Conservation (phyloP, 2,329 filamentous ascomycete species). For the Corinectria fuckeliana region DNA sequence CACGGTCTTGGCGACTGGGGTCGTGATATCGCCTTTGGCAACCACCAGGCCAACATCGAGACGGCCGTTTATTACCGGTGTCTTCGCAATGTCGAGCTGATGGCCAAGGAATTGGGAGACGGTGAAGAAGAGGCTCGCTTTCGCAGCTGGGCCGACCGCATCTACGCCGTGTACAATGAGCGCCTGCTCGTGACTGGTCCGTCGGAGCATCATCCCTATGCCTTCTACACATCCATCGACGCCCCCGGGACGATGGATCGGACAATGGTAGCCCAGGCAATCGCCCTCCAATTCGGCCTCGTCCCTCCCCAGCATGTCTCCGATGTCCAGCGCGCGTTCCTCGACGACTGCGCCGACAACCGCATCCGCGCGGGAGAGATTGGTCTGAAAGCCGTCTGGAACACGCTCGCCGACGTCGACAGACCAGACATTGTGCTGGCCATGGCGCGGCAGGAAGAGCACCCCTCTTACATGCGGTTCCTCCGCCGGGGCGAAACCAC, state of each 20-base stretch:
- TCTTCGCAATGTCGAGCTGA: conserved; percentile 44
- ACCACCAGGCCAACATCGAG: conserved; percentile 53
- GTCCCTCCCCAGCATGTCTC: conserved; percentile 28
- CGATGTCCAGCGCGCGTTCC: conserved; percentile 30
- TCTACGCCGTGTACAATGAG: conserved; percentile 43
- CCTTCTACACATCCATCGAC: conserved; percentile 48
- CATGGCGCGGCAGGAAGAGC: conserved; percentile 54
- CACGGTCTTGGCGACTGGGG: conserved; percentile 53
- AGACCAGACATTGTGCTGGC: conserved; percentile 48
- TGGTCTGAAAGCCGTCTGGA: conserved; percentile 50
- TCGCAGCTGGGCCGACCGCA: conserved; percentile 37
- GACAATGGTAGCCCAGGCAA: conserved; percentile 48
- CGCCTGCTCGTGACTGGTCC: conserved; percentile 43
- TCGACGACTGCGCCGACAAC: conserved; percentile 40
- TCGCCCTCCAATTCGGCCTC: conserved; percentile 37
- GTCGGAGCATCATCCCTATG: conserved; percentile 40
- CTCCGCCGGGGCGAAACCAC: conserved; percentile 52
- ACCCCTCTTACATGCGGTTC: conserved; percentile 57
- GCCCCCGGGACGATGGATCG: conserved; percentile 40
- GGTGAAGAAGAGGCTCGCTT: conserved; percentile 35
- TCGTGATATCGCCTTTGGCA: conserved; percentile 50
- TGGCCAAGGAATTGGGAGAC: conserved; percentile 42
- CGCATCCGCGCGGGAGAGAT: conserved; percentile 50
- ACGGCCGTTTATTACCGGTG: conserved; percentile 52
- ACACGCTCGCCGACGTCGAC: conserved; percentile 47